Evolutionary conservation across 129 eudicot species (phyloP).

Genomic region (Pulicaria dysenterica): DNA sequence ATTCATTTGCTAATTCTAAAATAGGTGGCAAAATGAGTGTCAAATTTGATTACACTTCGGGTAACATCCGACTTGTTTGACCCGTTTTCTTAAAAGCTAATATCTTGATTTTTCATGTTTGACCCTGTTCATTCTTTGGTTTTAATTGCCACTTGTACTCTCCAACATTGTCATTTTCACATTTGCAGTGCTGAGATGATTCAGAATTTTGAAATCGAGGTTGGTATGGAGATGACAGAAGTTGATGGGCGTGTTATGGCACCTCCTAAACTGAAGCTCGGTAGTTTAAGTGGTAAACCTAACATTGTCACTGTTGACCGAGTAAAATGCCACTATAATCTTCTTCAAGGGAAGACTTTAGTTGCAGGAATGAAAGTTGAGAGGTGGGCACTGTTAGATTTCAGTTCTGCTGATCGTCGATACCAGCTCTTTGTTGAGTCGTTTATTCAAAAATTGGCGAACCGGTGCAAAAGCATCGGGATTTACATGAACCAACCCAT

Average conservation of each 20-base stretch:
- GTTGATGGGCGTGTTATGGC: conserved; percentile 58
- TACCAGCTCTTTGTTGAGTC: neutral
- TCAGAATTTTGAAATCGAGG: conserved; percentile 48
- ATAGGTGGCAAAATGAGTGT: no score
- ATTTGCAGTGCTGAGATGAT: conserved; percentile 44
- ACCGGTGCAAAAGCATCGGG: conserved; percentile 46
- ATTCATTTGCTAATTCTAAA: neutral
- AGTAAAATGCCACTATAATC: conserved; percentile 69
- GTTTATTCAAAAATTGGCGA: conserved; percentile 28
- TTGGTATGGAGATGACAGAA: no score
- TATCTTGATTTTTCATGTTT: no score
- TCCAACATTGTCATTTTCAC: no score
- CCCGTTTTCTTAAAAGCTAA: no score
- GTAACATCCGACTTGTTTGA: no score
- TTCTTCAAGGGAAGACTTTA: conserved; percentile 46
- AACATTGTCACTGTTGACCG: conserved; percentile 40
- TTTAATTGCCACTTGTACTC: no score
- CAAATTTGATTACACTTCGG: neutral
- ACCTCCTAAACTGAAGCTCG: conserved; percentile 59
- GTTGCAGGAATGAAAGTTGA: conserved; percentile 47
- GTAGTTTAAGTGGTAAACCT: conserved; percentile 31
- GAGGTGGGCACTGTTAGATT: conserved; percentile 42
- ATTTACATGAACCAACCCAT: conserved; percentile 51
- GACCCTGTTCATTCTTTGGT: neutral
- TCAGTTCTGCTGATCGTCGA: neutral